A percentile compares a stretch with the other conserved stretches of the same genome.
Evolutionary conservation across 257 asterid species (phyloP).

Genomic region (Solanum ossicruentum): DNA sequence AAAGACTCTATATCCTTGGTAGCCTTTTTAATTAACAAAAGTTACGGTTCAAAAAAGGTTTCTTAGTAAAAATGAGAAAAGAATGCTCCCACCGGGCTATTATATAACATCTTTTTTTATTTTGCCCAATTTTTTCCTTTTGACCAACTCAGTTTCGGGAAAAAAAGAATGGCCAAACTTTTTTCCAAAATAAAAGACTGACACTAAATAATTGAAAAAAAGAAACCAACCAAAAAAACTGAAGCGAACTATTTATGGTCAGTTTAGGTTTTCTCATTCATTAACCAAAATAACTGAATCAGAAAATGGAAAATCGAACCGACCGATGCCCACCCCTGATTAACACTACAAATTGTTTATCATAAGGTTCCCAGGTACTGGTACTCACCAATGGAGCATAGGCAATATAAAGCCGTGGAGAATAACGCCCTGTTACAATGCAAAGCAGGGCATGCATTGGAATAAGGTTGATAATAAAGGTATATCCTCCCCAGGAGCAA

Average conservation of each 20-base stretch:
- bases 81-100: not conserved
- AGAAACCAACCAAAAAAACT: not conserved
- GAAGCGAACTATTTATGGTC: not conserved
- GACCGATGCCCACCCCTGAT: not conserved
- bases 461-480: slow-evolving; percentile 94
- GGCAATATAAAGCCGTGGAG: slow-evolving; percentile 92
- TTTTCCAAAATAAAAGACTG: not conserved
- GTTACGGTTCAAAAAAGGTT: not conserved
- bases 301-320: not conserved
- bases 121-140: not conserved
- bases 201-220: not conserved
- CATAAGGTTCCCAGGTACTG: not conserved
- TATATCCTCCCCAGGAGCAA: slow-evolving; percentile 99
- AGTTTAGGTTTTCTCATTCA: not conserved
- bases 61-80: not conserved
- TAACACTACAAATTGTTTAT: not conserved
- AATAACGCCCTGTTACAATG: slow-evolving; percentile 53
- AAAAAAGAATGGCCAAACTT: not conserved
- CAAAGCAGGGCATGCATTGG: slow-evolving; percentile 98
- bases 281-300: not conserved
- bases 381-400: slow-evolving; percentile 93
- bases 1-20: not conserved
- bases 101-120: not conserved
- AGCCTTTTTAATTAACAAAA: not conserved
- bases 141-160: not conserved